phyloP scores from a whole-genome alignment of 2,329 filamentous ascomycete species.

The Didymella keratinophila region DNA sequence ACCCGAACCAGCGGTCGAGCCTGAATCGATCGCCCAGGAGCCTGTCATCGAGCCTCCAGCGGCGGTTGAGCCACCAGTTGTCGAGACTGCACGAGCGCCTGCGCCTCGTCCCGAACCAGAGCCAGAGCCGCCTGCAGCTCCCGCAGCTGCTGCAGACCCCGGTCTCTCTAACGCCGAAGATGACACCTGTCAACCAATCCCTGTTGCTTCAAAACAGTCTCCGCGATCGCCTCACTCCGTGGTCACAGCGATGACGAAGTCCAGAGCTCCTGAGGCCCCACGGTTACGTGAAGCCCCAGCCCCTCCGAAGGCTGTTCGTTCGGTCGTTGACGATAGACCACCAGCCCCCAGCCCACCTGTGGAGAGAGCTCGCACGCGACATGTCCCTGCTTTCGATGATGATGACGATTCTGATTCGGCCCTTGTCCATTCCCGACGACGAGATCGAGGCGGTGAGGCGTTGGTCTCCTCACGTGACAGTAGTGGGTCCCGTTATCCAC shows the following conservation, averaged over 20 bases:
- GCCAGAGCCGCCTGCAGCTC: slow-evolving; percentile 22
- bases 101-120: slow-evolving; percentile 21
- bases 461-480: slow-evolving; percentile 24
- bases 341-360: slow-evolving; percentile 48
- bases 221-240: slow-evolving; percentile 33
- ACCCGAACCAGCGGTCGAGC: slow-evolving; percentile 17
- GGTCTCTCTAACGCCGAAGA: slow-evolving; percentile 19
- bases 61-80: slow-evolving; percentile 21
- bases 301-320: slow-evolving; percentile 32
- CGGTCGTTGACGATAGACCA: slow-evolving; percentile 43
- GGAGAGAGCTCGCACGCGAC: slow-evolving; percentile 39
- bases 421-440: slow-evolving; percentile 40
- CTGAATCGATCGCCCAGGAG: slow-evolving; percentile 21
- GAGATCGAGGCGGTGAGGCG: slow-evolving; percentile 40
- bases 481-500: slow-evolving; percentile 29
- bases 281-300: slow-evolving; percentile 38
- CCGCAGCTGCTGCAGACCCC: slow-evolving; percentile 18
- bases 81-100: slow-evolving; percentile 17
- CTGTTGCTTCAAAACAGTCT: slow-evolving; percentile 26
- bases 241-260: slow-evolving; percentile 30
- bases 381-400: slow-evolving; percentile 45
- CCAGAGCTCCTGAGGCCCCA: slow-evolving; percentile 29
- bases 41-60: slow-evolving; percentile 8
- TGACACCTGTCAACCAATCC: slow-evolving; percentile 28
- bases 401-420: slow-evolving; percentile 45